Evolutionary conservation across 768 basidiomycete species (phyloP).

Genomic region (Termitomyces sp.): DNA sequence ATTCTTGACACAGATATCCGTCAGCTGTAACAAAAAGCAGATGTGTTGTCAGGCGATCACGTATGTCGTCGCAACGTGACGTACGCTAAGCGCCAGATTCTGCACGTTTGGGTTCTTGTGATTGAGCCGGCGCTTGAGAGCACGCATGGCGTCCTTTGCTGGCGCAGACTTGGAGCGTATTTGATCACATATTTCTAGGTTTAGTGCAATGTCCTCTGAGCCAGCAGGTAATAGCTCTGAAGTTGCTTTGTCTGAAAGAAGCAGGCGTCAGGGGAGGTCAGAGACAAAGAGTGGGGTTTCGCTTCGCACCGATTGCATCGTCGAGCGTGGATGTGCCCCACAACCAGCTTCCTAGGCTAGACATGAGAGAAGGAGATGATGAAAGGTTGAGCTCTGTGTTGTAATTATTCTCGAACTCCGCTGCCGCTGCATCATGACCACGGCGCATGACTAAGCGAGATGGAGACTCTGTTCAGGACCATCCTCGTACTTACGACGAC

Average conservation of each 20-base stretch:
- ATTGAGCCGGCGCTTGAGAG: conserved; percentile 80
- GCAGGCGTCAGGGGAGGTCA: conserved; percentile 4
- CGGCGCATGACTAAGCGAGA: conserved; percentile 14
- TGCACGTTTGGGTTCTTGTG: conserved; percentile 98
- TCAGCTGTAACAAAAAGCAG: conserved; percentile 47
- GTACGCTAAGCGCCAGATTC: conserved; percentile 77
- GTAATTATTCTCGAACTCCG: neutral
- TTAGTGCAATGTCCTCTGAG: conserved; percentile 86
- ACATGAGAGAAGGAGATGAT: conserved; percentile 33
- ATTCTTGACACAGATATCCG: conserved; percentile 94
- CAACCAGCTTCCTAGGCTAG: conserved; percentile 62
- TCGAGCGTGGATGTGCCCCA: conserved; percentile 85
- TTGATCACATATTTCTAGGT: conserved; percentile 95
- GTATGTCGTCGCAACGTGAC: conserved; percentile 26
- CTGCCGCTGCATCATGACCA: neutral
- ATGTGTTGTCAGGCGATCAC: neutral
- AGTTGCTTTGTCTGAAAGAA: conserved; percentile 79
- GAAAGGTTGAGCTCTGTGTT: conserved; percentile 1
- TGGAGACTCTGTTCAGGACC: too few species aligned
- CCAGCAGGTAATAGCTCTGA: conserved; percentile 83
- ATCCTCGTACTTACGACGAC: neutral
- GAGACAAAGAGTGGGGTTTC: neutral
- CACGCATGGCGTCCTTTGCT: conserved; percentile 84
- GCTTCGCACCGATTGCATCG: conserved; percentile 70
- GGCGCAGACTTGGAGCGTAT: conserved; percentile 88